phyloP scores from a whole-genome alignment of 2,329 filamentous ascomycete genomes.

The Clarireedia hainanense region DNA sequence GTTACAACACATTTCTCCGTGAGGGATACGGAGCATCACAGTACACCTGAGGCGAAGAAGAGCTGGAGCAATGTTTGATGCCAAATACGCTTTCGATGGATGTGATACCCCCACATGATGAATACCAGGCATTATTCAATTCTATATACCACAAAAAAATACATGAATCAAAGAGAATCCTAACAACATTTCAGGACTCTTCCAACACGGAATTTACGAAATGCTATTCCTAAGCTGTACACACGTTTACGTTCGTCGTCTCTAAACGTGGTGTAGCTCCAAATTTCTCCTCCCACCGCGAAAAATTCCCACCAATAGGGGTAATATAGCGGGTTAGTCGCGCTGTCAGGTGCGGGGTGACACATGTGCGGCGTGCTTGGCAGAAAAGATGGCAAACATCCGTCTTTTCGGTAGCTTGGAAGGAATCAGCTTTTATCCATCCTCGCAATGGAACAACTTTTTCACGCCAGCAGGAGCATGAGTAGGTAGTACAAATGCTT shows the following conservation, averaged over 20 bases:
- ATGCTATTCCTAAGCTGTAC: no score
- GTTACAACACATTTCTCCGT: neutral
- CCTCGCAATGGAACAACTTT: neutral
- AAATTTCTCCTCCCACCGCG: neutral
- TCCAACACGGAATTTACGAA: no score
- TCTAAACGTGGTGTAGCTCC: neutral
- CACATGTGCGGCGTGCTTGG: neutral
- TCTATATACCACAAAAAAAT: no score
- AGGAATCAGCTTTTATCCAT: neutral
- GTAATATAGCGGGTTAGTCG: neutral
- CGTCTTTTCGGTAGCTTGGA: neutral
- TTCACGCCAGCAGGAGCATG: neutral
- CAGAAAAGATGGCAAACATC: neutral
- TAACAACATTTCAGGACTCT: no score
- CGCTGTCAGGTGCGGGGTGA: constrained; percentile 1
- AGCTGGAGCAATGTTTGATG: constrained; percentile 5
- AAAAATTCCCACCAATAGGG: constrained; percentile 5
- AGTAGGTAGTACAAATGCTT: neutral
- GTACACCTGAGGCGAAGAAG: neutral
- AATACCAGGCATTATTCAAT: neutral
- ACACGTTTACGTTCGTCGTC: neutral
- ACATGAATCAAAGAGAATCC: no score
- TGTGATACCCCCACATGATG: neutral
- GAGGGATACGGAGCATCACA: neutral
- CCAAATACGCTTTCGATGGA: neutral